These are phyloP conservation scores for Blastobotrys malaysiensis DNA, from an alignment of 1,139 yeast genomes.

Conservation along the genomic window DNA sequence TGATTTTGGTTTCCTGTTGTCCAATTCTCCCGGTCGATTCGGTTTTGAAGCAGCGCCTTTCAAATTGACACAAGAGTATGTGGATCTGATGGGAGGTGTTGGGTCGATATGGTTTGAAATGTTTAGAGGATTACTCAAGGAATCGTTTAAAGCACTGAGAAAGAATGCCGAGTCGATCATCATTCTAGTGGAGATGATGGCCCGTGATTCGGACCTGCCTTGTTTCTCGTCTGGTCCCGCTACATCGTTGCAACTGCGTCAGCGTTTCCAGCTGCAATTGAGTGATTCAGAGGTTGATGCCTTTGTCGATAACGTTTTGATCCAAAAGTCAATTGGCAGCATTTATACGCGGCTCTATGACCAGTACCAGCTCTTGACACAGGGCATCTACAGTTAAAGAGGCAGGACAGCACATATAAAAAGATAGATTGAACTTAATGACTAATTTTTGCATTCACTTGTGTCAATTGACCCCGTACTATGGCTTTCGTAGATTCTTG, in stretches of 20 bases:
- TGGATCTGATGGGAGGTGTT: conserved; percentile 78
- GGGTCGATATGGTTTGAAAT: conserved; percentile 53
- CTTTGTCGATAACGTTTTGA: conserved; percentile 68
- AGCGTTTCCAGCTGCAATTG: conserved; percentile 73
- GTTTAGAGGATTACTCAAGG: conserved; percentile 59
- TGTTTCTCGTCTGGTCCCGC: conserved; percentile 86
- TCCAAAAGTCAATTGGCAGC: conserved; percentile 81
- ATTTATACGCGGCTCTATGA: conserved; percentile 88
- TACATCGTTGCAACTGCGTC: conserved; percentile 70
- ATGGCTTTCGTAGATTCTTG: neutral
- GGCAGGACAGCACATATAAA: neutral
- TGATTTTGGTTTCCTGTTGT: conserved; percentile 87
- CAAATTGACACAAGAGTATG: conserved; percentile 80
- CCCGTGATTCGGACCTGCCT: conserved; percentile 80
- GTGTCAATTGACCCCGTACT: neutral
- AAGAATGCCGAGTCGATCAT: conserved; percentile 67
- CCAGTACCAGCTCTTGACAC: conserved; percentile 88
- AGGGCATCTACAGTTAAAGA: conserved; percentile 69
- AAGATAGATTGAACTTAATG: neutral
- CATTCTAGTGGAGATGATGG: conserved; percentile 87
- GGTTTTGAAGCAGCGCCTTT: conserved; percentile 98
- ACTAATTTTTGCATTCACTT: neutral
- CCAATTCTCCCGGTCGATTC: conserved; percentile 93
- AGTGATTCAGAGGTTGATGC: conserved; percentile 66
- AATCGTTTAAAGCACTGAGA: conserved; percentile 68